Conservation (phyloP, 2,329 filamentous ascomycete species). For the Colletotrichum lindemuthianum region DNA sequence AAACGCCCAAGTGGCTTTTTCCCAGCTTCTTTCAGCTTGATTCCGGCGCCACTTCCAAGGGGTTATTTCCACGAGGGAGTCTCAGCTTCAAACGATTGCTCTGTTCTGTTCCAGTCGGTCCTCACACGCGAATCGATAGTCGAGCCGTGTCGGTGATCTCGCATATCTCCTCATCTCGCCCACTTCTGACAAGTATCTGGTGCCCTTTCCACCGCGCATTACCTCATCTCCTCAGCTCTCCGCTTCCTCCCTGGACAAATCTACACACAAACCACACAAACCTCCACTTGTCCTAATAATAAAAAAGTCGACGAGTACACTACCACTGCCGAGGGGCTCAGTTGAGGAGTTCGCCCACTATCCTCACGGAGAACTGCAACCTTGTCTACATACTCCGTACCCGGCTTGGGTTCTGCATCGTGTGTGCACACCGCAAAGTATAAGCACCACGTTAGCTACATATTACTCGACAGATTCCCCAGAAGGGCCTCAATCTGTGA, state of each 20-base stretch:
- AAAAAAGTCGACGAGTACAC: conserved; percentile 11
- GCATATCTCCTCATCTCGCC: not conserved
- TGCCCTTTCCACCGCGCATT: conserved; percentile 16
- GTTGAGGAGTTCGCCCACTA: conserved; percentile 5
- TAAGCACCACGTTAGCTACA: conserved; percentile 21
- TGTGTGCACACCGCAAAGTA: conserved; percentile 36
- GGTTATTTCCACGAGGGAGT: conserved; percentile 26
- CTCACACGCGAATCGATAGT: no score
- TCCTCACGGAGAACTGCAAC: no score
- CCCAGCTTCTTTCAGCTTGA: not conserved
- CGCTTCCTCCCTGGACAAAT: conserved; percentile 7
- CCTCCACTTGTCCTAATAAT: conserved; percentile 10
- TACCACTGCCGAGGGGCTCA: conserved; percentile 14
- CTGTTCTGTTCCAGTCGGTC: no score
- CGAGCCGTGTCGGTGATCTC: conserved; percentile 1
- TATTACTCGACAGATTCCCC: conserved; percentile 27
- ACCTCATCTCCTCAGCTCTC: conserved; percentile 23
- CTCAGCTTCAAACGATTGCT: conserved; percentile 14
- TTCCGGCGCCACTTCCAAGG: conserved; percentile 22
- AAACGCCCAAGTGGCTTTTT: conserved; percentile 30
- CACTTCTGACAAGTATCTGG: conserved; percentile 15
- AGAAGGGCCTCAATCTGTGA: conserved; percentile 32
- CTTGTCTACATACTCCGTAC: not conserved
- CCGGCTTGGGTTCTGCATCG: conserved; percentile 29
- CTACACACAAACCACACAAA: conserved; percentile 1